phyloP scores from a whole-genome alignment of 139 green algal species.

The Chlamydomonas incerta region DNA sequence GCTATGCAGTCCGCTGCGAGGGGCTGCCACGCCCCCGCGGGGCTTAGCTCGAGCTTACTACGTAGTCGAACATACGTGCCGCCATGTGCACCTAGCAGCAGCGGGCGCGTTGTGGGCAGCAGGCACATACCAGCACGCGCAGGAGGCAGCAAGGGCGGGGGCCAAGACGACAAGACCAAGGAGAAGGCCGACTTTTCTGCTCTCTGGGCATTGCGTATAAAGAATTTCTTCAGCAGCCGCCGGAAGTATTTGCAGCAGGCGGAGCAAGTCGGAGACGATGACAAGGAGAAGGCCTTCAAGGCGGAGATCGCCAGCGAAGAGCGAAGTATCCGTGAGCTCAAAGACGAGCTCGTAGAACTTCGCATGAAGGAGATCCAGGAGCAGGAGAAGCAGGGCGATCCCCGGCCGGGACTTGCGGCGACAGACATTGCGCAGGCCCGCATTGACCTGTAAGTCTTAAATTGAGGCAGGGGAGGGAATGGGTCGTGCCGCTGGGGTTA shows the following conservation, averaged over 20 bases:
- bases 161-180: conserved; percentile 6
- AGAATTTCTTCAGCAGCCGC: conserved; percentile 61
- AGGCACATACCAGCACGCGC: neutral
- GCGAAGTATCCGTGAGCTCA: conserved; percentile 5
- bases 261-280: conserved; percentile 2
- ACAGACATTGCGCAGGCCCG: conserved; percentile 21
- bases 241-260: conserved; percentile 56
- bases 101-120: neutral
- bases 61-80: neutral
- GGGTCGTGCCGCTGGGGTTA: neutral
- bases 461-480: neutral
- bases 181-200: conserved; percentile 69
- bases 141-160: neutral
- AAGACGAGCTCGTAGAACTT: conserved; percentile 28
- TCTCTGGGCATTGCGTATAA: conserved; percentile 60
- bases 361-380: conserved; percentile 28
- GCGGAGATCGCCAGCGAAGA: conserved; percentile 8
- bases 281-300: neutral
- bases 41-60: neutral
- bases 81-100: conserved; percentile 2
- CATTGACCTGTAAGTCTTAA: conserved; percentile 20
- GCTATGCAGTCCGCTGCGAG: conserved; percentile 11
- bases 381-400: conserved; percentile 6
- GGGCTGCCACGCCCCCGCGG: neutral
- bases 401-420: conserved; percentile 5